Evolutionary conservation across 495 filamentous ascomycete species (phyloP), one percentile per base, ranked within the genome.

Genomic region (Oidiodendron maius): DNA sequence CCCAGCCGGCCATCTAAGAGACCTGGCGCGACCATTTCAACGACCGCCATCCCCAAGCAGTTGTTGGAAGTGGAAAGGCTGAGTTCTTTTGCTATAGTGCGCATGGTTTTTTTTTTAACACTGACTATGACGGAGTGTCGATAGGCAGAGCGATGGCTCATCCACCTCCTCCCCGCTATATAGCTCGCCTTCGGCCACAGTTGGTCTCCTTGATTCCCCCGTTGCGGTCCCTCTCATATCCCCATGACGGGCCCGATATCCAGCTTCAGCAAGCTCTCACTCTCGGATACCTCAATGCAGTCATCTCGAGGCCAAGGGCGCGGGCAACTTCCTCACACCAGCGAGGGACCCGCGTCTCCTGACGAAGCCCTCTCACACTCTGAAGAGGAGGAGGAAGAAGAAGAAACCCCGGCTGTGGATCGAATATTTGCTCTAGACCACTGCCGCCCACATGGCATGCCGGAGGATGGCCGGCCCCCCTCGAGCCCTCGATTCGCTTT

Each of bases 1-100:
- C 45, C 55, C 64, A 72, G 52, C 72, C 56, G 53, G 46, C 49
- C 51, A 2, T 50, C 21, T 53, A 16, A 39, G 39, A 36, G 53
- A 44, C 53, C 54, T 48, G 18, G 12, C 37, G 53, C 22, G 44
- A 48, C 34, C 57, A 42, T 46, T 28, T 46, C 24, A 50, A 36
- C 46, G 50, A 23, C 53, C 50, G 32, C 36, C 18, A 28, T 25
- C 42, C 22, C 44, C 38, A 21, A 51, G 35, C 41, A 41, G 24
- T 39, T 49, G 44, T 34, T 32, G 37, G 32, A 46, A 32, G 37
- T 43, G 52, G 42, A 44, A 52, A 52, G 58, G 54, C 57, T 55
- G 47, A 46, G 49, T 56, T 40, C 22, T 20, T 22, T 44, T 47
- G 11, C 25, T 40, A 46, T 28, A 57, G 21, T 34, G 40, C 48